Evolutionary conservation across 2,329 filamentous ascomycete species (phyloP), one percentile per base, ranked within the genome.

Genomic region (Pestalotiopsis sp.): DNA sequence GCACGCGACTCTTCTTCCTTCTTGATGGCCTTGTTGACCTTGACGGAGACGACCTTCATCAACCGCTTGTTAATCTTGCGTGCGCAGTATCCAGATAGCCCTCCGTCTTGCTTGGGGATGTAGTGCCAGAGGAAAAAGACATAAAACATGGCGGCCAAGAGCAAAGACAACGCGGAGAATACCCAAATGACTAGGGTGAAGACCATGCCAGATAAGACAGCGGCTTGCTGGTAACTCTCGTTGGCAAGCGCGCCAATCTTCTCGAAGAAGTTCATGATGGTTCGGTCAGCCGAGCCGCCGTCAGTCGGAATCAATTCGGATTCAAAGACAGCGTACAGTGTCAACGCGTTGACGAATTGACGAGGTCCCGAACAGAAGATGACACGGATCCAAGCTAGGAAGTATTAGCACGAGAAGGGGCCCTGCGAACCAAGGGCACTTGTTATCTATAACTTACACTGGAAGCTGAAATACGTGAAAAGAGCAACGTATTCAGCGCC

Each of bases 111-210:
- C 45, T 88, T 87, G 1, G 95, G 94, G 70, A 99, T 95, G 81
- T 95, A 96, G 80, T 96, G 93, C 88, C 93, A 97, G 5, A 99
- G 86, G 80, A 97, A 99, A 75, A 93, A 89, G 49, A 97, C 80
- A 80, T 97, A 98, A 70, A 97, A 90, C 1, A 97, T 75, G 25
- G 90, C 83, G 0, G 93, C 94, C 11, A 93, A 77, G n/a, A 95
- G 82, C 65, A 98, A 85, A 58, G 88, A 90, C 2, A 98, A 78
- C 5, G 92, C 88, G 0, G 92, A 92, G 74, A 98, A 90, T 14
- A 94, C 86, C 95, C 95, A 98, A 73, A 98, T 89, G 67, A 98
- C 79, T 25, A 97, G 80, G 3, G 95, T 98, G 81, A 97, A 98
- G 71, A 94, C 83, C 96, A 98, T 98, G 80, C 93, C 91, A 52